Evolutionary conservation across 768 basidiomycete genomes (phyloP).

Genomic region (Pleurotus citrinopileatus): DNA sequence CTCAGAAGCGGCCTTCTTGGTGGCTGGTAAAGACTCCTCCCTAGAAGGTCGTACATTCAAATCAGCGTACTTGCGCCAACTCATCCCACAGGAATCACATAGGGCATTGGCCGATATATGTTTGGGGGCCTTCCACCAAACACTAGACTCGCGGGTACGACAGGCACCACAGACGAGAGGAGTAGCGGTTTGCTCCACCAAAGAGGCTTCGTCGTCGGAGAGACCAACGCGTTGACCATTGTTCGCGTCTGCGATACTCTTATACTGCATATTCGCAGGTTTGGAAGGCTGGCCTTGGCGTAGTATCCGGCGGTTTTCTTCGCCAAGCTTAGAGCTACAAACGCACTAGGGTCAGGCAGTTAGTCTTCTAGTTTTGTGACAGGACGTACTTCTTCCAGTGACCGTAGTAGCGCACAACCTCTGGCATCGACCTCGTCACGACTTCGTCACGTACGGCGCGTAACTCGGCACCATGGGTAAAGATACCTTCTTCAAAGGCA

Average conservation of each 20-base stretch:
- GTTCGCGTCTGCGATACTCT: constrained; percentile 33
- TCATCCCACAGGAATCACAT: constrained; percentile 82
- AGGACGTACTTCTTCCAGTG: constrained; percentile 76
- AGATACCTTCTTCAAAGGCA: constrained; percentile 75
- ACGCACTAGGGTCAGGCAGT: constrained; percentile 12
- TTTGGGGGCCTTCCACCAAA: constrained; percentile 94
- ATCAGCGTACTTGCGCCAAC: constrained; percentile 94
- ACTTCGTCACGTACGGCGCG: constrained; percentile 76
- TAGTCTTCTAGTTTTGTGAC: background rate
- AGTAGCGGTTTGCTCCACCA: constrained; percentile 55
- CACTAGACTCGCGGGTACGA: constrained; percentile 70
- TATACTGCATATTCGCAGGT: constrained; percentile 34
- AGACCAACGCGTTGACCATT: constrained; percentile 47
- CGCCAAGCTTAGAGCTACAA: constrained; percentile 59
- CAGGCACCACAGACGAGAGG: constrained; percentile 76
- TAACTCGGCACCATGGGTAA: constrained; percentile 74
- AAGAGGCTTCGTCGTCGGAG: constrained; percentile 75
- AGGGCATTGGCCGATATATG: constrained; percentile 75
- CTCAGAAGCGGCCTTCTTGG: constrained; percentile 45
- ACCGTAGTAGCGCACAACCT: constrained; percentile 82
- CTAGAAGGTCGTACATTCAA: constrained; percentile 71
- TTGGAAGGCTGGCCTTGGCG: constrained; percentile 32
- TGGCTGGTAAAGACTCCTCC: constrained; percentile 55
- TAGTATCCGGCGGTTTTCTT: constrained; percentile 58
- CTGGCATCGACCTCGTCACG: constrained; percentile 62